Base-by-base conservation (phyloP, 2,329 filamentous ascomycete genomes). In the Epichloe coenophiala region DNA sequence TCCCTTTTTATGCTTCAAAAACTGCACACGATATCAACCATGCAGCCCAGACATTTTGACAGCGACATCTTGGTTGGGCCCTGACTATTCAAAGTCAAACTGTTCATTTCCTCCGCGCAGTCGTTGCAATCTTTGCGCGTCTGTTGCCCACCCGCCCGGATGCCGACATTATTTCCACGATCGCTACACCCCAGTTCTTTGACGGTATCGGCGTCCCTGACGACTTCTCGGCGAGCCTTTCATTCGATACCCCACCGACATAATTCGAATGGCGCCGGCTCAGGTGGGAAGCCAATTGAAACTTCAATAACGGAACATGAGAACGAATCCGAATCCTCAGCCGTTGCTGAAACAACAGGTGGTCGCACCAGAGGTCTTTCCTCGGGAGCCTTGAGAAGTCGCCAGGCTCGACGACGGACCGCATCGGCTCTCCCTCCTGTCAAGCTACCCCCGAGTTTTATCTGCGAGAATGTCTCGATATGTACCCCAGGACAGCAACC, bases 391-490 rank as follows among this genome's bases (percentile, higher is more conserved):
- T 45, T 59, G 58, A 65, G 62, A 54, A 61, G 57, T 51, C 63
- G 66, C 31, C 58, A 61, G 47, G 54, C 63, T 50, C 62, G 66
- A 48, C 62, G 61, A 48, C 58, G 63, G 41, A 60, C 59, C 33
- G 63, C 65, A 36, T 64, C 68, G 27, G 67, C 69, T 43, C 56
- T 79, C 11, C 77, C 77, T n/a, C 68, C 71, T 2, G 66, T 78
- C 21, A 68, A 72, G 47, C 65, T 86, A 13, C 80, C 82, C 63
- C 63, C 70, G 51, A 75, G 71, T 63, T 86, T 85, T 54, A 63
- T 79, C 49, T 65, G 73, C 39, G 62, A 68, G 19, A 76, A 76
- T 50, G 71, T 85, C 39, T 60, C 54, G 12, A 51, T 64, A 23
- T 59, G 60, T 47, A 31, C 56, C 45, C n/a, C 49, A n/a, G 51